These are phyloP conservation scores for Cercis canadensis DNA, from an alignment of 306 rosid species.

Conservation along the genomic window DNA sequence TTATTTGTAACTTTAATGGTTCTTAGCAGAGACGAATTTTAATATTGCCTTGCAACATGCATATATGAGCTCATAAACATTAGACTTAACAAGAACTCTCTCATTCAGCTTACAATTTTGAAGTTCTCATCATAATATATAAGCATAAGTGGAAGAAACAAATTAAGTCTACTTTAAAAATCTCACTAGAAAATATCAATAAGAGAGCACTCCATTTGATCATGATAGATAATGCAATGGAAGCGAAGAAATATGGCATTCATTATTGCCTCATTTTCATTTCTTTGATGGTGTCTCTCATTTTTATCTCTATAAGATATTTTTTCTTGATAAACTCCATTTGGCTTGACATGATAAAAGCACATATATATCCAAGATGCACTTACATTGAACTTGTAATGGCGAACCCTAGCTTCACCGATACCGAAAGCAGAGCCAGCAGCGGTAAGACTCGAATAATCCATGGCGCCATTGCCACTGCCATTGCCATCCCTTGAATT, in stretches of 20 bases:
- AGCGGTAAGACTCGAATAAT: slow-evolving; percentile 21
- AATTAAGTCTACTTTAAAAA: too few relatives aligned
- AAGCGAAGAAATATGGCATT: not conserved
- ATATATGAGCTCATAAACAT: too few relatives aligned
- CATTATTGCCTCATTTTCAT: not conserved
- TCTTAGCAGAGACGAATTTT: not conserved
- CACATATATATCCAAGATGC: not conserved
- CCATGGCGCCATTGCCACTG: too few relatives aligned
- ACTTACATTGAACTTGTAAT: slow-evolving; percentile 44
- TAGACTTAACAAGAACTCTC: not conserved
- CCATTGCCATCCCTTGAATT: not conserved
- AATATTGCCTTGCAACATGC: not conserved
- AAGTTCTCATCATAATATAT: too few relatives aligned
- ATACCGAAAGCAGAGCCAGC: slow-evolving; percentile 24
- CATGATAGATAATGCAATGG: not conserved
- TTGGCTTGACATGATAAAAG: too few relatives aligned
- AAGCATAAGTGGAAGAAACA: too few relatives aligned
- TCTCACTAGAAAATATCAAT: too few relatives aligned
- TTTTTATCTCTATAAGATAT: too few relatives aligned
- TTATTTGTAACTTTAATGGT: too few relatives aligned
- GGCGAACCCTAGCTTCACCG: slow-evolving; percentile 39
- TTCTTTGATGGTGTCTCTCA: too few relatives aligned
- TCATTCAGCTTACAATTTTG: not conserved
- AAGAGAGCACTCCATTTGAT: not conserved
- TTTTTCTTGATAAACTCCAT: not conserved